Conservation (phyloP, 2,329 filamentous ascomycete species). For the Torrubiella hemipterigena region DNA sequence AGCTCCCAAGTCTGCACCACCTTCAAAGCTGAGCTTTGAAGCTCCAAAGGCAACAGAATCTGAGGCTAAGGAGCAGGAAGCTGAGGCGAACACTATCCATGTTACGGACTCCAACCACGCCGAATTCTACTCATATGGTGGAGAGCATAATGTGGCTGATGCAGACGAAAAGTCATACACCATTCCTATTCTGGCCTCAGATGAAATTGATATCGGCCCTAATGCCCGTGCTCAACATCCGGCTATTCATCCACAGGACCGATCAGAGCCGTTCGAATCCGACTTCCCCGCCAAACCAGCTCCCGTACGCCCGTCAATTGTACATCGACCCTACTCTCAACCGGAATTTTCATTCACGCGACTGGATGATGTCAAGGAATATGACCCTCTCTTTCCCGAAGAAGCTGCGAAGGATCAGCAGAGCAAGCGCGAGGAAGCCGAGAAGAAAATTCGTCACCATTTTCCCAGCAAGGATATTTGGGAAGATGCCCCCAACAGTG, state of each 20-base stretch:
- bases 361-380: slow-evolving; percentile 81
- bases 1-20: slow-evolving; percentile 38
- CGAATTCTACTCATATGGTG: slow-evolving; percentile 24
- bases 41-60: not conserved
- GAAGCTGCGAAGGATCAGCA: slow-evolving; percentile 44
- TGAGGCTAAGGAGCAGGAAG: slow-evolving; percentile 13
- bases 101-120: slow-evolving; percentile 48
- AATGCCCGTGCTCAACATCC: slow-evolving; percentile 60
- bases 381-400: slow-evolving; percentile 87
- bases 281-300: slow-evolving; percentile 50
- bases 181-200: slow-evolving; percentile 76
- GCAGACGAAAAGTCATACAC: slow-evolving; percentile 50
- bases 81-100: slow-evolving; percentile 55
- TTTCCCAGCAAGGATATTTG: slow-evolving; percentile 96
- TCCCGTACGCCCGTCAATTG: slow-evolving; percentile 49
- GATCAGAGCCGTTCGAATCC: slow-evolving; percentile 28
- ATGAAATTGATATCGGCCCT: slow-evolving; percentile 70
- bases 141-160: slow-evolving; percentile 34
- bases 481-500: slow-evolving; percentile 88
- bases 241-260: slow-evolving; percentile 55
- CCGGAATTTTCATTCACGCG: slow-evolving; percentile 51
- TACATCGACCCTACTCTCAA: slow-evolving; percentile 41
- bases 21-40: not conserved
- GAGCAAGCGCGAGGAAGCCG: slow-evolving; percentile 23
- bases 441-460: slow-evolving; percentile 46